Percentiles rank a stretch among this genome's conserved stretches.
Evolutionary conservation across 2,329 filamentous ascomycete genomes (phyloP).

Genomic region (Fusarium succisae): DNA sequence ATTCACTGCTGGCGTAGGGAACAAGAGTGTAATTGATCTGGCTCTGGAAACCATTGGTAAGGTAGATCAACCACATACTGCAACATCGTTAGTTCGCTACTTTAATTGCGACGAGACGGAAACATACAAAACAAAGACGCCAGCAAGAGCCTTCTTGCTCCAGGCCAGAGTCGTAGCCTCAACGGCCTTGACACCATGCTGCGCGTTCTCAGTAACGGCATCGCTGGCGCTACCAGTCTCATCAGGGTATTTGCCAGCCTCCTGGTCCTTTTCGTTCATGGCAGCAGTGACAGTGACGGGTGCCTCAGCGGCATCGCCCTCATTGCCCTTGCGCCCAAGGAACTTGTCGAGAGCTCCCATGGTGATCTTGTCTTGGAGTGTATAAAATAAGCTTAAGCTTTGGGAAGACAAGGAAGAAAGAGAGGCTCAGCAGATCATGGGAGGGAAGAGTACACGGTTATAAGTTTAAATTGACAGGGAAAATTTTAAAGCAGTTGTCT

Average conservation of each 20-base stretch:
- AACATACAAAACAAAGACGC: conserved; percentile 48
- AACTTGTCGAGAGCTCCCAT: conserved; percentile 35
- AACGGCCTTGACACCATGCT: conserved; percentile 52
- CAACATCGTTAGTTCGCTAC: background rate
- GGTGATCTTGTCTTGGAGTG: conserved; percentile 12
- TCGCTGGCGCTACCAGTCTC: conserved; percentile 15
- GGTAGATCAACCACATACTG: conserved; percentile 59
- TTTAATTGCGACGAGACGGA: background rate
- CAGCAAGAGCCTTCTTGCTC: conserved; percentile 50
- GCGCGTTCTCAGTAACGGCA: conserved; percentile 38
- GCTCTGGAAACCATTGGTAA: conserved; percentile 60
- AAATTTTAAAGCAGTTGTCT: conserved; percentile 7
- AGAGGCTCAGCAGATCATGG: background rate
- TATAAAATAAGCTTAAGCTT: conserved; percentile 13
- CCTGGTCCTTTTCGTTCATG: conserved; percentile 28
- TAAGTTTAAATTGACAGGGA: conserved; percentile 2
- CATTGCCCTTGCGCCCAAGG: conserved; percentile 25
- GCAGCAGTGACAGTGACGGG: conserved; percentile 20
- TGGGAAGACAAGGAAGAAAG: conserved; percentile 13
- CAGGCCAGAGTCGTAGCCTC: conserved; percentile 54
- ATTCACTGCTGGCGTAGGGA: conserved; percentile 62
- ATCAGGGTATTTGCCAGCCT: conserved; percentile 13
- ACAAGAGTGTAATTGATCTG: conserved; percentile 54
- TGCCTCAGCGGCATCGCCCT: conserved; percentile 5
- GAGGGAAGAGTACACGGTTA: background rate